Evolutionary conservation across 208 protist genomes (phyloP).

Genomic region (Novymonas esmeraldas): DNA sequence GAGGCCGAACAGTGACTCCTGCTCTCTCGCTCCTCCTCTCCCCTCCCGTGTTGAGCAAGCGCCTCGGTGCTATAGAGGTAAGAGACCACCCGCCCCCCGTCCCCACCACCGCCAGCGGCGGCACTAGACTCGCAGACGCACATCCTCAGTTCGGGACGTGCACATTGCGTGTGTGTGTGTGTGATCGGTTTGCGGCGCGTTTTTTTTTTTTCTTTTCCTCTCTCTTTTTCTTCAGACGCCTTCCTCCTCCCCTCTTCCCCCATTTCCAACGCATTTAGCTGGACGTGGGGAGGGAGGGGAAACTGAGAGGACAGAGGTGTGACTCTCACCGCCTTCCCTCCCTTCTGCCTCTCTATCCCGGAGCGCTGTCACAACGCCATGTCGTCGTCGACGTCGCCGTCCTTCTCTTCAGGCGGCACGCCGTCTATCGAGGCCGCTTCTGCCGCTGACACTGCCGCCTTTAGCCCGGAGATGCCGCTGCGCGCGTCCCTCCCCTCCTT

Average conservation of each 20-base stretch:
- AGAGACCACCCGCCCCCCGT: too few relatives aligned
- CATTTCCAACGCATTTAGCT: too few relatives aligned
- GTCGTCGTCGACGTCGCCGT: constrained; percentile 15
- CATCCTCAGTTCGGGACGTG: too few relatives aligned
- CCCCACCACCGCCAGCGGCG: neutral
- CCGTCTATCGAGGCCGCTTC: neutral
- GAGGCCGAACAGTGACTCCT: neutral
- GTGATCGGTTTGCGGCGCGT: neutral
- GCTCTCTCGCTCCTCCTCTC: neutral
- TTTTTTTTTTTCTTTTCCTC: neutral
- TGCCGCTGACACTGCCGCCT: neutral
- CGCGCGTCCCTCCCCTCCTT: constrained; percentile 7
- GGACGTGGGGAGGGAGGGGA: too few relatives aligned
- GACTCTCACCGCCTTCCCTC: too few relatives aligned
- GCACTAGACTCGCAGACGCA: neutral
- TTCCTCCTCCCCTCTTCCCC: too few relatives aligned
- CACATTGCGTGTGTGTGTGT: neutral
- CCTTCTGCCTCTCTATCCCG: too few relatives aligned
- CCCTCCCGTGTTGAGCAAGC: neutral
- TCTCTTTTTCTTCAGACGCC: neutral
- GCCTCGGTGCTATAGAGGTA: too few relatives aligned
- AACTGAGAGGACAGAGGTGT: too few relatives aligned
- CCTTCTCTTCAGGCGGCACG: neutral
- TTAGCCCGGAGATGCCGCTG: neutral
- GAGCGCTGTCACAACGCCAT: constrained; percentile 1